Conservation (phyloP, 139 green algal genomes). For the Chlorella sp. region DNA sequence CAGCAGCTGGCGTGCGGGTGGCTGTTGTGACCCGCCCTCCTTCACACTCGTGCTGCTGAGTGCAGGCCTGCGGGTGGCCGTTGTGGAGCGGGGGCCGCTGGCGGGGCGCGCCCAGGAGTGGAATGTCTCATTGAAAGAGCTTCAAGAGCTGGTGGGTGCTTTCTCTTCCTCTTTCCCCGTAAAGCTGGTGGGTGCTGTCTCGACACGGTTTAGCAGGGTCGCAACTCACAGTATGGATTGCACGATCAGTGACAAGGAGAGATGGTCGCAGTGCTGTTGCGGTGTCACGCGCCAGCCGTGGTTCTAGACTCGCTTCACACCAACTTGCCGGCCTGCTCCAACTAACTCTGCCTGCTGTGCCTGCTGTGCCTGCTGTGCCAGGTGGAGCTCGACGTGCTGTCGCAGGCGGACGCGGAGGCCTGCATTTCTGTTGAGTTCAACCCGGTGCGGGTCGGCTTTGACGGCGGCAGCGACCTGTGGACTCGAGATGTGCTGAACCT, state of each 20-base stretch:
- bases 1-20: too few species aligned
- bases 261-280: too few species aligned
- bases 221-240: too few species aligned
- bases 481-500: constrained; percentile 94
- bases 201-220: too few species aligned
- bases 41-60: not conserved
- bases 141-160: constrained; percentile 73
- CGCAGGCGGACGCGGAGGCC: constrained; percentile 73
- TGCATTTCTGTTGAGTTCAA: constrained; percentile 92
- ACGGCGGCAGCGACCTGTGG: constrained; percentile 66
- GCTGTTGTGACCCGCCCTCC: too few species aligned
- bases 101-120: constrained; percentile 83
- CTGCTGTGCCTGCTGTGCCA: not conserved
- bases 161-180: not conserved
- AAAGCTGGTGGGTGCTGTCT: too few species aligned
- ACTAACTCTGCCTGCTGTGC: not conserved
- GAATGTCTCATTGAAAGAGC: constrained; percentile 89
- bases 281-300: too few species aligned
- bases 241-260: too few species aligned
- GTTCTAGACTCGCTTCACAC: too few species aligned
- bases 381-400: constrained; percentile 79
- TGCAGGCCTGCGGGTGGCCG: constrained; percentile 77
- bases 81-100: constrained; percentile 91
- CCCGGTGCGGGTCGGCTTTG: constrained; percentile 54
- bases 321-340: not conserved